Percentiles rank a stretch among this genome's conserved stretches.
phyloP scores from a whole-genome alignment of 352 stramenopile species.

The Phytophthora chlamydospora region DNA sequence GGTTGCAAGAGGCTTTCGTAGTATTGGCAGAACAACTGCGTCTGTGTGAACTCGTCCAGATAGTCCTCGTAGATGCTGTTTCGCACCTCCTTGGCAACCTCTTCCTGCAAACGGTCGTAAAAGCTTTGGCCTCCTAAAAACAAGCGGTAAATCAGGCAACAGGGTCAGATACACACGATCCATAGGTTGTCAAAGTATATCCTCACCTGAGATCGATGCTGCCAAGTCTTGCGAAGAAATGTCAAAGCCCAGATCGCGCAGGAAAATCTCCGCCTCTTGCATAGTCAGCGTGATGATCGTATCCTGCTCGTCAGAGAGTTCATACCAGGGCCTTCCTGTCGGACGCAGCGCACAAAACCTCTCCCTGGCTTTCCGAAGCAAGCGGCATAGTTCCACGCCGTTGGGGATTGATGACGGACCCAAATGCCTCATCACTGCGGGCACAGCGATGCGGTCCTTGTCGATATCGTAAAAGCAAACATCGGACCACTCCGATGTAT shows the following conservation, averaged over 20 bases:
- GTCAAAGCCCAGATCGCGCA: conserved; percentile 73
- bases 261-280: conserved; percentile 75
- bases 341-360: conserved; percentile 50
- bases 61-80: conserved; percentile 78
- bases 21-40: conserved; percentile 88
- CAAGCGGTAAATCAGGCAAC: conserved; percentile 3
- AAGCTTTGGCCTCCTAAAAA: conserved; percentile 49
- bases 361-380: conserved; percentile 62
- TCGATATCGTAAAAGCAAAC: conserved; percentile 89
- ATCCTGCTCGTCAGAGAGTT: conserved; percentile 80
- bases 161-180: neutral
- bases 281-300: conserved; percentile 77
- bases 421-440: conserved; percentile 52
- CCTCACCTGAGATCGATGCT: conserved; percentile 47
- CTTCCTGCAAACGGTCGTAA: conserved; percentile 80
- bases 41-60: conserved; percentile 84
- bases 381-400: conserved; percentile 58
- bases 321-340: conserved; percentile 71
- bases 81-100: conserved; percentile 70
- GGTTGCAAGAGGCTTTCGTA: conserved; percentile 75
- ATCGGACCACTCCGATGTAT: conserved; percentile 80
- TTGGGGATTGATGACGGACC: conserved; percentile 59
- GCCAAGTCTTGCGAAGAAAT: conserved; percentile 65
- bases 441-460: conserved; percentile 50
- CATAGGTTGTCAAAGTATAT: conserved; percentile 1